Evolutionary conservation across 768 basidiomycete genomes (phyloP).

Genomic region (Rhizopogon rudus): DNA sequence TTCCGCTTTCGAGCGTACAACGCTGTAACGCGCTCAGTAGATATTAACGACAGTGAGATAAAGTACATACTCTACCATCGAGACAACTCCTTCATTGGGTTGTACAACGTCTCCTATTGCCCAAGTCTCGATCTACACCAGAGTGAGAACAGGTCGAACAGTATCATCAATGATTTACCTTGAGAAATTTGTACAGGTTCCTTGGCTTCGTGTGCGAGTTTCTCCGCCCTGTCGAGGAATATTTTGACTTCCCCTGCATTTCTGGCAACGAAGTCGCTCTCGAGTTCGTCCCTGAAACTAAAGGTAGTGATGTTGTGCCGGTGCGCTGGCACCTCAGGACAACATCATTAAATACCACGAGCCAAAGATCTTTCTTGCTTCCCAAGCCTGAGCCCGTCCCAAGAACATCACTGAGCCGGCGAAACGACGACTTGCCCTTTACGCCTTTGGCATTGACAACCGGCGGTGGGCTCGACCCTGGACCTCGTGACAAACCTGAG

Average conservation of each 20-base stretch:
- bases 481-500: conserved; percentile 16
- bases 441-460: conserved; percentile 47
- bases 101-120: conserved; percentile 72
- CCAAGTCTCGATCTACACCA: conserved; percentile 77
- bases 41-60: conserved; percentile 5
- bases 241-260: conserved; percentile 76
- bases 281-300: conserved; percentile 62
- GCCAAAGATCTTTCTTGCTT: conserved; percentile 86
- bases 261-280: conserved; percentile 81
- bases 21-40: conserved; percentile 34
- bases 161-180: conserved; percentile 38
- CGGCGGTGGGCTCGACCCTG: conserved; percentile 30
- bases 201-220: conserved; percentile 76
- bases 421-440: conserved; percentile 82
- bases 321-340: conserved; percentile 87
- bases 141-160: neutral
- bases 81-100: conserved; percentile 74
- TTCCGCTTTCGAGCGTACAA: conserved; percentile 65
- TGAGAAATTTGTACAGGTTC: conserved; percentile 91
- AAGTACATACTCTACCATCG: conserved; percentile 82
- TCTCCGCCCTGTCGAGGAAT: conserved; percentile 75
- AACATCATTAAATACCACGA: conserved; percentile 95
- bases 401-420: conserved; percentile 86
- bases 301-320: conserved; percentile 80
- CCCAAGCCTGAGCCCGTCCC: conserved; percentile 49